Conservation (phyloP, 345 rosid genomes). For the Boechera retrofracta region DNA sequence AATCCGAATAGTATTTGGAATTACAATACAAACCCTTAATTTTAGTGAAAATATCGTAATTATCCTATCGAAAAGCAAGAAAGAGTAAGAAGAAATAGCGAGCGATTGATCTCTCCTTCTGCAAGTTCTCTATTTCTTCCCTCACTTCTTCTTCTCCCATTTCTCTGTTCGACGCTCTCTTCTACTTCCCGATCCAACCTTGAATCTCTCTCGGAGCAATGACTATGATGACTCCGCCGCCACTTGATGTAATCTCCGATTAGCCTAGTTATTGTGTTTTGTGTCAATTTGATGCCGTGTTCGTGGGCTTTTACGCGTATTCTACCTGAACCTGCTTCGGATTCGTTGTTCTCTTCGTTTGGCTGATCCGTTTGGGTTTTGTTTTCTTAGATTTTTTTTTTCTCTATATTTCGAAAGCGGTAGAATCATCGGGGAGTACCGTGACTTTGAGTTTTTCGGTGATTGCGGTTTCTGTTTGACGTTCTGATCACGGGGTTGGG, state of each 20-base stretch:
- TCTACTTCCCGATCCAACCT: constrained; percentile 52
- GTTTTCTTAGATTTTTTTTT: background rate
- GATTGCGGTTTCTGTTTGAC: constrained; percentile 22
- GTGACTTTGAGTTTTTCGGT: constrained; percentile 24
- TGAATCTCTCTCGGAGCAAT: constrained; percentile 47
- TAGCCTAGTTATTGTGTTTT: constrained; percentile 15
- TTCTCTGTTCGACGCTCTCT: constrained; percentile 23
- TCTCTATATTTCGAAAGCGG: constrained; percentile 10
- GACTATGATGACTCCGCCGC: constrained; percentile 89
- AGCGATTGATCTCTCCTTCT: constrained; percentile 40
- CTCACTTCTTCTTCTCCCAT: constrained; percentile 31
- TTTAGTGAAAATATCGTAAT: constrained; percentile 36
- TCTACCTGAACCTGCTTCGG: constrained; percentile 1
- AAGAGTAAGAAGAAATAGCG: constrained; percentile 38
- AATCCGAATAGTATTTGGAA: background rate
- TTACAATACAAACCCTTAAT: constrained; percentile 33
- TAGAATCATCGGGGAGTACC: constrained; percentile 25
- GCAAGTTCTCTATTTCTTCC: constrained; percentile 41
- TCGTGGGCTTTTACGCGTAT: constrained; percentile 23
- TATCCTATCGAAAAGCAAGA: constrained; percentile 42
- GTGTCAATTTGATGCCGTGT: constrained; percentile 33
- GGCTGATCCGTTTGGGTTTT: constrained; percentile 43
- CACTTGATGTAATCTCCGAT: constrained; percentile 64
- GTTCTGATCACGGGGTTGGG: constrained; percentile 27
- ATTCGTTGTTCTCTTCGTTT: constrained; percentile 21